These are phyloP conservation scores for Suillus clintonianus DNA, from an alignment of 768 basidiomycete genomes.

Conservation along the genomic window DNA sequence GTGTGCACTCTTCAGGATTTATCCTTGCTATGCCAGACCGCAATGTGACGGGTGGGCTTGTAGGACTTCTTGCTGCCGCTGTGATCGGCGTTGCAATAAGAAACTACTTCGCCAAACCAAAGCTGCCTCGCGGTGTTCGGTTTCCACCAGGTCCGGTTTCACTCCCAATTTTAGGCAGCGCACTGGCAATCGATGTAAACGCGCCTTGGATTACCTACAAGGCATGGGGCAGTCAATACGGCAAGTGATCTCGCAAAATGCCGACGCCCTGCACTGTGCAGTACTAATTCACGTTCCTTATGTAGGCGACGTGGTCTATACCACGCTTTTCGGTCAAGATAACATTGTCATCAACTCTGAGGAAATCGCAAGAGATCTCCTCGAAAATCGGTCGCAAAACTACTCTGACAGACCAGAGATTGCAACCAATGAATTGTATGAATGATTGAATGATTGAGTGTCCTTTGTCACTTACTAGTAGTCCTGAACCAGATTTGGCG, in stretches of 20 bases:
- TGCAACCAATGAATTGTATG: conserved; percentile 8
- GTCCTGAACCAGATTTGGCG: conserved; percentile 7
- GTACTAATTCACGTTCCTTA: neutral
- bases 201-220: conserved; percentile 42
- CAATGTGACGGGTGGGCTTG: neutral
- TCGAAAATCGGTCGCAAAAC: conserved; percentile 12
- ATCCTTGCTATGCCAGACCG: neutral
- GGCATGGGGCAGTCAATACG: conserved; percentile 45
- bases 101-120: neutral
- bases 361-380: conserved; percentile 11
- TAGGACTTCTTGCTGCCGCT: neutral
- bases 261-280: neutral
- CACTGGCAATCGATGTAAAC: conserved; percentile 43
- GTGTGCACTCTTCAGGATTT: neutral
- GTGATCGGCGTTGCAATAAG: neutral
- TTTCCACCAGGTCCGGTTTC: conserved; percentile 50
- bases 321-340: conserved; percentile 6
- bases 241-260: conserved; percentile 16
- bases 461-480: neutral
- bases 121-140: neutral
- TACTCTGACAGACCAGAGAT: conserved; percentile 12
- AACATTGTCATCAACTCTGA: conserved; percentile 17
- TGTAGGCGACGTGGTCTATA: conserved; percentile 9
- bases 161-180: conserved; percentile 49
- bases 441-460: neutral